Conservation (phyloP, 495 filamentous ascomycete species). For the Bryoglossum gracile region DNA sequence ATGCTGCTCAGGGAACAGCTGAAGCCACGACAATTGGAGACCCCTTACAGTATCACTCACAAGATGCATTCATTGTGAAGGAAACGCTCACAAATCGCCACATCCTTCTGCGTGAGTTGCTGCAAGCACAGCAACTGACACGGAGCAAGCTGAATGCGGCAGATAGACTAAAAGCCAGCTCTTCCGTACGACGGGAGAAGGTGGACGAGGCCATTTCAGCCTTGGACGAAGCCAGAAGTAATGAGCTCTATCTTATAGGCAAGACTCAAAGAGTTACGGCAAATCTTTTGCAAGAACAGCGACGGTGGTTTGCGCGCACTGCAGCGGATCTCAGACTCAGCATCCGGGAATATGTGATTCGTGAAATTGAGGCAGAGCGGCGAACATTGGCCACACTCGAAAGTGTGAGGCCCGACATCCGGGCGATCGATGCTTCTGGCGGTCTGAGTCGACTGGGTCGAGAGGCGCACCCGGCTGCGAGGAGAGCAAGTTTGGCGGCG, state of each 20-base stretch:
- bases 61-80: slow-evolving; percentile 96
- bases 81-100: slow-evolving; percentile 98
- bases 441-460: slow-evolving; percentile 83
- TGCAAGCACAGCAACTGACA: slow-evolving; percentile 77
- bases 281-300: slow-evolving; percentile 82
- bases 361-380: slow-evolving; percentile 93
- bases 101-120: slow-evolving; percentile 89
- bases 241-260: slow-evolving; percentile 69
- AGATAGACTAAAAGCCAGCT: slow-evolving; percentile 77
- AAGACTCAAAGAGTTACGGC: slow-evolving; percentile 82
- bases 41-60: slow-evolving; percentile 89
- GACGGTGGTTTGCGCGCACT: slow-evolving; percentile 85
- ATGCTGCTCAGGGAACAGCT: slow-evolving; percentile 94
- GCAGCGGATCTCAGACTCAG: slow-evolving; percentile 68
- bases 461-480: slow-evolving; percentile 69
- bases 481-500: slow-evolving; percentile 69
- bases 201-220: slow-evolving; percentile 91
- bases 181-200: slow-evolving; percentile 81
- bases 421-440: slow-evolving; percentile 83
- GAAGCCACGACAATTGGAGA: slow-evolving; percentile 94
- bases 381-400: slow-evolving; percentile 88
- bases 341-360: slow-evolving; percentile 86
- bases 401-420: slow-evolving; percentile 83
- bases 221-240: slow-evolving; percentile 74
- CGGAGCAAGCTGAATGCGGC: slow-evolving; percentile 73